phyloP scores from a whole-genome alignment of 345 rosid species.

The Brassica napus region DNA sequence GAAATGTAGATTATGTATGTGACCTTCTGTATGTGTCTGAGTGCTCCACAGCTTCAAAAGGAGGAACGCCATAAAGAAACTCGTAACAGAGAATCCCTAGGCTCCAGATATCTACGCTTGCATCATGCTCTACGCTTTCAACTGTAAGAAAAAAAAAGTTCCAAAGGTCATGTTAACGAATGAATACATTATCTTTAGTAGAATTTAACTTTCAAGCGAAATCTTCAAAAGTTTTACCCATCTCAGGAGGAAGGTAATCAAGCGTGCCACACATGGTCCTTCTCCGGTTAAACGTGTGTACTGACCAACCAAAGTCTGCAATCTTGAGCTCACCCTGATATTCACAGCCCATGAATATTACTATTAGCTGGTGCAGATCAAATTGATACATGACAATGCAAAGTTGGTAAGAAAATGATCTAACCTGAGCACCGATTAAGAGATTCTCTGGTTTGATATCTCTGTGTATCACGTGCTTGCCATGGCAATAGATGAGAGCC shows the following conservation, averaged over 20 bases:
- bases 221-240: conserved; percentile 55
- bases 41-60: conserved; percentile 91
- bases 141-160: conserved; percentile 43
- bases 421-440: conserved; percentile 82
- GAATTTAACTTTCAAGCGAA: background rate
- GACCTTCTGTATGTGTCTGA: conserved; percentile 94
- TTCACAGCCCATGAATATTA: background rate
- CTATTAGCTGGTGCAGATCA: background rate
- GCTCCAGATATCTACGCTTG: conserved; percentile 97
- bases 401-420: background rate
- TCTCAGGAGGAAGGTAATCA: conserved; percentile 98
- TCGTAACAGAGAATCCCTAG: conserved; percentile 94
- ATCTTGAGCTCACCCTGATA: conserved; percentile 96
- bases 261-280: conserved; percentile 97
- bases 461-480: conserved; percentile 97
- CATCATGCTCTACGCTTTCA: conserved; percentile 94
- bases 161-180: background rate
- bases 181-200: background rate
- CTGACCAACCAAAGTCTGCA: conserved; percentile 99
- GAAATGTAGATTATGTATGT: background rate
- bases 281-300: conserved; percentile 96
- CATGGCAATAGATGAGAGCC: conserved; percentile 97
- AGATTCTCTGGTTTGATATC: conserved; percentile 98
- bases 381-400: background rate
- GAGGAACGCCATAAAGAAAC: conserved; percentile 87